Conservation (phyloP, 148 eudicot species). For the Polygonum aviculare region DNA sequence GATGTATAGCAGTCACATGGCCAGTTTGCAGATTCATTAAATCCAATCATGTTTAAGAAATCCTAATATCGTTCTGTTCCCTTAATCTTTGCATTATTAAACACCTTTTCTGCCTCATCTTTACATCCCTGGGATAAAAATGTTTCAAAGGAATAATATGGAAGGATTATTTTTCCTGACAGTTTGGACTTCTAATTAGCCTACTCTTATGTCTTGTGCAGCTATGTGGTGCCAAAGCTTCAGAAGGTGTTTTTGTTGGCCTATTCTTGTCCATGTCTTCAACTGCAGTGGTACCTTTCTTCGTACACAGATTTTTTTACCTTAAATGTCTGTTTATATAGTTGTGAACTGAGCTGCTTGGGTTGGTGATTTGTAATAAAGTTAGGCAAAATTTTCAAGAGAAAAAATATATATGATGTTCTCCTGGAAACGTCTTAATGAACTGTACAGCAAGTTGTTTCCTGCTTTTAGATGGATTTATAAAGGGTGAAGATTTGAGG, state of each 20-base stretch:
- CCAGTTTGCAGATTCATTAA: background rate
- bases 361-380: background rate
- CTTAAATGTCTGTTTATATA: background rate
- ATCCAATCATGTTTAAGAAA: background rate
- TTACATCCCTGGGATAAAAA: background rate
- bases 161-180: background rate
- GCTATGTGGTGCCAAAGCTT: constrained; percentile 78
- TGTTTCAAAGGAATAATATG: background rate
- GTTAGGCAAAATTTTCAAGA: background rate
- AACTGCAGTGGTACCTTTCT: constrained; percentile 73
- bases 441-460: background rate
- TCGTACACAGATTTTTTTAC: background rate
- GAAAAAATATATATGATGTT: background rate
- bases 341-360: background rate
- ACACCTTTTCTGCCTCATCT: background rate
- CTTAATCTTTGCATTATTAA: background rate
- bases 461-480: background rate
- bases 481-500: background rate
- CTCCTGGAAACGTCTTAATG: background rate
- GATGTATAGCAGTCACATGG: background rate
- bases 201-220: constrained; percentile 30
- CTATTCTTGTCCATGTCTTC: constrained; percentile 88
- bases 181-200: background rate
- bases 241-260: constrained; percentile 89
- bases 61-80: background rate